Percentiles rank a stretch among this genome's conserved stretches.
Evolutionary conservation across 805 yeast species (phyloP).

Genomic region (Yarrowia sp.): DNA sequence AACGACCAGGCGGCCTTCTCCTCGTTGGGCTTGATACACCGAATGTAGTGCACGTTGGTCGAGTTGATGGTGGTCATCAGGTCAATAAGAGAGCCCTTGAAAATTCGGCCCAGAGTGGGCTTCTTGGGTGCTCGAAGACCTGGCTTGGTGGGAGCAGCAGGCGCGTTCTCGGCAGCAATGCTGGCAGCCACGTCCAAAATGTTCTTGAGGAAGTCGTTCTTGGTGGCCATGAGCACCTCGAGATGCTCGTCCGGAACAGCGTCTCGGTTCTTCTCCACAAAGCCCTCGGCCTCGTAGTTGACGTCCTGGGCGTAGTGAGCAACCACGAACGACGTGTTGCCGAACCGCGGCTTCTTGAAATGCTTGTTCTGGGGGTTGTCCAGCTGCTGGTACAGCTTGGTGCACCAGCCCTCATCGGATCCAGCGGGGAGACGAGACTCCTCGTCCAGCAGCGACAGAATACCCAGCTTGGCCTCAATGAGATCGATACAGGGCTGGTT

Average conservation of each 20-base stretch:
- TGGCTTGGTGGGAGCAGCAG: conserved; percentile 51
- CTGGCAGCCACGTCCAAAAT: conserved; percentile 66
- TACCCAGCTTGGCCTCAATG: conserved; percentile 88
- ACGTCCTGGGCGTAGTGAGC: conserved; percentile 96
- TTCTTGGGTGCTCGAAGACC: conserved; percentile 62
- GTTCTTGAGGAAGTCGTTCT: conserved; percentile 68
- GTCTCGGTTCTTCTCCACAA: conserved; percentile 95
- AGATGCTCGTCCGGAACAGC: conserved; percentile 96
- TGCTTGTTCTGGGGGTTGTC: conserved; percentile 76
- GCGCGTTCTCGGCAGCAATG: conserved; percentile 58
- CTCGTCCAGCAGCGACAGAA: conserved; percentile 87
- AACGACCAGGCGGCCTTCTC: conserved; percentile 94
- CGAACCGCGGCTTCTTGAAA: conserved; percentile 90
- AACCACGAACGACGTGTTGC: conserved; percentile 87
- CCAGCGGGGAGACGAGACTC: conserved; percentile 96
- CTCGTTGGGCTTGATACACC: conserved; percentile 97
- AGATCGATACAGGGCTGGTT: conserved; percentile 95
- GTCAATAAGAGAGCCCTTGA: conserved; percentile 89
- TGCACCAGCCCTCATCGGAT: conserved; percentile 88
- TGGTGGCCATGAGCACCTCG: conserved; percentile 76
- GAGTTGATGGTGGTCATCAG: conserved; percentile 91
- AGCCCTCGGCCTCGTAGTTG: conserved; percentile 88
- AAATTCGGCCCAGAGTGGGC: conserved; percentile 94
- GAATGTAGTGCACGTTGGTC: conserved; percentile 93
- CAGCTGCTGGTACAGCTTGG: conserved; percentile 84